Conservation (phyloP, 768 basidiomycete genomes). For the Mycena alexandri region DNA sequence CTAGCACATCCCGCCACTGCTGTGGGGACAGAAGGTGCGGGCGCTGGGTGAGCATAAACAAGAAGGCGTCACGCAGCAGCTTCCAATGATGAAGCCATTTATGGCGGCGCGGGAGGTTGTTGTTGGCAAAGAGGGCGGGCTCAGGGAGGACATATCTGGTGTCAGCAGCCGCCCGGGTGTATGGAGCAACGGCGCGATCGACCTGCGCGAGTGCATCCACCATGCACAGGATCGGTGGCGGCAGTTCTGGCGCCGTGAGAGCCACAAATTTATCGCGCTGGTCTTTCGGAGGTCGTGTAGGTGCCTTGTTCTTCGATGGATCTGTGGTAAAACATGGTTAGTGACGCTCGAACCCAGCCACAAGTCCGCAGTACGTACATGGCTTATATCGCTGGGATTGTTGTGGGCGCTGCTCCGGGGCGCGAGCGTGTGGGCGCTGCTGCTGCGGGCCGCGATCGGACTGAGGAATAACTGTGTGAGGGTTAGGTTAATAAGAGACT, state of each 20-base stretch:
- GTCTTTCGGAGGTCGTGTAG: not conserved
- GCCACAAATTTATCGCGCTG: not conserved
- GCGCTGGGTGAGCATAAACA: not conserved
- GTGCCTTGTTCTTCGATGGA: not conserved
- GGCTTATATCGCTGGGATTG: too few species aligned
- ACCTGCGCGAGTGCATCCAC: not conserved
- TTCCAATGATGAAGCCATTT: constrained; percentile 4
- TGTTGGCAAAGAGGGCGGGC: not conserved
- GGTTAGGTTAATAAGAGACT: too few species aligned
- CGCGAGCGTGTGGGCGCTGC: too few species aligned
- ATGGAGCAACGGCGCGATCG: not conserved
- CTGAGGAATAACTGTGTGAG: too few species aligned
- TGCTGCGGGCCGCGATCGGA: too few species aligned
- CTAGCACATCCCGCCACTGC: not conserved
- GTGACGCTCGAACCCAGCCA: too few species aligned
- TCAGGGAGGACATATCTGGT: not conserved
- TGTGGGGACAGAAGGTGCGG: not conserved
- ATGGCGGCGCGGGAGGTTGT: not conserved
- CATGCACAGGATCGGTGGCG: not conserved
- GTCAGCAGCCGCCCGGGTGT: not conserved
- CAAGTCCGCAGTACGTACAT: too few species aligned
- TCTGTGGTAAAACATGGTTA: too few species aligned
- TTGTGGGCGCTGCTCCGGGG: too few species aligned
- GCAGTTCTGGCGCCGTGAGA: not conserved
- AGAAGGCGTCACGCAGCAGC: not conserved